These are phyloP conservation scores for Cicer arietinum DNA, from an alignment of 306 rosid species.

Conservation along the genomic window DNA sequence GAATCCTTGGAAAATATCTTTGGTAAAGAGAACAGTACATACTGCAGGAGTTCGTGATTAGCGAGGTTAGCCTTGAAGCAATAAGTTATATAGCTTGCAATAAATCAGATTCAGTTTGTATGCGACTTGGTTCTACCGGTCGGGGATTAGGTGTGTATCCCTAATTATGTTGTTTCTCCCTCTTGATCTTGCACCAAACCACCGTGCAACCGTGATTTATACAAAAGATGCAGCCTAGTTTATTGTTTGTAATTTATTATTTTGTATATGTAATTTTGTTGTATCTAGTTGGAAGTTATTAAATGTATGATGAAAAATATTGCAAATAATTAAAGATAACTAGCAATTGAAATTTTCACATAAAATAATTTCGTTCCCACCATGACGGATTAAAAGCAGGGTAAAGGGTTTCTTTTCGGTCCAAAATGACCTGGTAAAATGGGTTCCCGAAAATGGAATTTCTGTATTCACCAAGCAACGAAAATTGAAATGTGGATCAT, in stretches of 20 bases:
- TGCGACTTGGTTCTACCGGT: constrained; percentile 10
- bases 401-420: too few relatives aligned
- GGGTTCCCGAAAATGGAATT: too few relatives aligned
- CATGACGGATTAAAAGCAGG: neutral
- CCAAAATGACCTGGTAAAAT: too few relatives aligned
- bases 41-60: constrained; percentile 15
- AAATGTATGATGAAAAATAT: too few relatives aligned
- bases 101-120: neutral
- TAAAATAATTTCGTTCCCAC: neutral
- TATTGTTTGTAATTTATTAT: constrained; percentile 34
- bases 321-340: too few relatives aligned
- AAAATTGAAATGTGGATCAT: too few relatives aligned
- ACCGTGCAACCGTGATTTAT: neutral
- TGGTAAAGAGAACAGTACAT: constrained; percentile 63
- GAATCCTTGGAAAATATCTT: constrained; percentile 70
- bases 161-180: neutral
- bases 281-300: neutral
- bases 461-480: too few relatives aligned
- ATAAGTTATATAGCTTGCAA: too few relatives aligned
- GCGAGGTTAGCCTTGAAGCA: neutral
- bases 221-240: constrained; percentile 15
- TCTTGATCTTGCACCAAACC: constrained; percentile 19
- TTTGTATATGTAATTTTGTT: neutral
- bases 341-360: neutral
- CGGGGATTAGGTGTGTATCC: neutral